Percentiles rank a stretch among this genome's conserved stretches.
Evolutionary conservation across 257 asterid genomes (phyloP).

Genomic region (Solanum medicagineum): DNA sequence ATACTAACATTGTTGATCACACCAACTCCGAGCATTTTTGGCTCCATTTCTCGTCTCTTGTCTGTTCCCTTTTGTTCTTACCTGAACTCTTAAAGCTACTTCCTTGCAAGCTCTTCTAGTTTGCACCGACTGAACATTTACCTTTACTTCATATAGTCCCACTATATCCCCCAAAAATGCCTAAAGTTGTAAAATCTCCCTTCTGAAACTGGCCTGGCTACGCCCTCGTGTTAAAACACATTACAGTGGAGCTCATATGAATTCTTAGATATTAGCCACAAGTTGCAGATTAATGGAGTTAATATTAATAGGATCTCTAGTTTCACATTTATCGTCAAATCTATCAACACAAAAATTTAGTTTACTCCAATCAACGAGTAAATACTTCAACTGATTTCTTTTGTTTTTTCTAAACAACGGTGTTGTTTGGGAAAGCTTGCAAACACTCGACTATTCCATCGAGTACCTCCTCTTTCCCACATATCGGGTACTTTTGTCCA

Average conservation of each 20-base stretch:
- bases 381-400: not conserved
- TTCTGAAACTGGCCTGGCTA: not conserved
- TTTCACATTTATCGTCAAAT: not conserved
- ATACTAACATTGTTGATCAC: not conserved
- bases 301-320: not conserved
- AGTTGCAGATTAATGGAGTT: not conserved
- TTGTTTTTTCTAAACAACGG: not conserved
- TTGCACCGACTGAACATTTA: not conserved
- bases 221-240: not conserved
- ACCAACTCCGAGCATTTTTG: not conserved
- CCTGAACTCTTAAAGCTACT: not conserved
- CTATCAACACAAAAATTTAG: not conserved
- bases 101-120: not conserved
- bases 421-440: not conserved
- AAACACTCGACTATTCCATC: not conserved
- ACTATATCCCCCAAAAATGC: not conserved
- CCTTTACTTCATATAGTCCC: not conserved
- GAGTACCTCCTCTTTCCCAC: not conserved
- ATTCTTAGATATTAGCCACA: not conserved
- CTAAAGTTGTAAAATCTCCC: not conserved
- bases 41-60: not conserved
- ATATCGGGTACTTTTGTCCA: not conserved
- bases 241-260: not conserved
- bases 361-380: not conserved
- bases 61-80: not conserved